Percentiles rank a stretch among this genome's conserved stretches.
phyloP scores from a whole-genome alignment of 164 flowering plant genomes.

The Santalum album region DNA sequence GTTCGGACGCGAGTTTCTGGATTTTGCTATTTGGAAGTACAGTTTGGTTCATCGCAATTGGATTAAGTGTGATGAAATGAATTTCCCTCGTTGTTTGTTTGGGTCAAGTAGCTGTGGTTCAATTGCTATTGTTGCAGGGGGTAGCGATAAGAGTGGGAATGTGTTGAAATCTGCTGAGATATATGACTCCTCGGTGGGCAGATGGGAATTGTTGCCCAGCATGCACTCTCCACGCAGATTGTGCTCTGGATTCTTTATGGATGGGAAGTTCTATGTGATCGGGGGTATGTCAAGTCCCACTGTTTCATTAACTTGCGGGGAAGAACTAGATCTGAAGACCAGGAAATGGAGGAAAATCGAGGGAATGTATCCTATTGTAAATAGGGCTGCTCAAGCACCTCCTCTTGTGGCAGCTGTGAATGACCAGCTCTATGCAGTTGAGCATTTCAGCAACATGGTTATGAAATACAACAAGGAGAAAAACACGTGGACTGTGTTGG shows the following conservation, averaged over 20 bases:
- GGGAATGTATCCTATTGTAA: constrained; percentile 50
- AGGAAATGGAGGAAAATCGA: constrained; percentile 53
- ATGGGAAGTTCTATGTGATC: constrained; percentile 51
- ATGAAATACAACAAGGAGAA: constrained; percentile 45
- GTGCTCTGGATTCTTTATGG: constrained; percentile 72
- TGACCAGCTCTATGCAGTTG: constrained; percentile 53
- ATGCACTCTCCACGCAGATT: constrained; percentile 53
- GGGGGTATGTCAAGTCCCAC: constrained; percentile 51
- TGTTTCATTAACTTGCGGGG: constrained; percentile 53
- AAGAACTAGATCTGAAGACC: constrained; percentile 47
- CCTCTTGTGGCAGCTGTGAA: constrained; percentile 72
- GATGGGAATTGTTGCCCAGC: constrained; percentile 48
- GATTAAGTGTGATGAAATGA: constrained; percentile 46
- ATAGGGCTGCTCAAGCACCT: constrained; percentile 57
- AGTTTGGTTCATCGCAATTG: constrained; percentile 28
- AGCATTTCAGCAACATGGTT: constrained; percentile 46
- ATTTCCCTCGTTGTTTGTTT: constrained; percentile 56
- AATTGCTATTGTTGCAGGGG: constrained; percentile 65
- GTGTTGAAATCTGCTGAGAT: constrained; percentile 54
- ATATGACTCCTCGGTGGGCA: constrained; percentile 43
- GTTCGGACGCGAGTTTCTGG: constrained; percentile 50
- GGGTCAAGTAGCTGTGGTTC: constrained; percentile 52
- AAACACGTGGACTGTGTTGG: constrained; percentile 49
- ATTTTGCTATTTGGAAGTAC: constrained; percentile 55
- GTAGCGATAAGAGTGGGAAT: constrained; percentile 47